Conservation (phyloP, 345 rosid genomes). For the Syzygium aqueum region DNA sequence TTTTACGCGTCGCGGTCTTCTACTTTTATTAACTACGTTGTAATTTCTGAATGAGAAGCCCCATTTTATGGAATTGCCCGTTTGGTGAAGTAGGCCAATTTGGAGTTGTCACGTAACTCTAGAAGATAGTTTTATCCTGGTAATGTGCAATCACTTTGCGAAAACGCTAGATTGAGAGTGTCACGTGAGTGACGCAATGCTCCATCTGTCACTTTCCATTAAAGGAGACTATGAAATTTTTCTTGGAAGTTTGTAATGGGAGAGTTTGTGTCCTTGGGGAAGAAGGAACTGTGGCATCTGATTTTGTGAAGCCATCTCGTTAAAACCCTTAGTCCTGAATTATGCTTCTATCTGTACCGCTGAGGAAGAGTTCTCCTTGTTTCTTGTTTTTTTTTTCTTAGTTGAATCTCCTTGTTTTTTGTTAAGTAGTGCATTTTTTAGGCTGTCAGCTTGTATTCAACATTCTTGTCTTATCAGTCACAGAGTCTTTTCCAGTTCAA, state of each 20-base stretch:
- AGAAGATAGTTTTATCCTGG: neutral
- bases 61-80: neutral
- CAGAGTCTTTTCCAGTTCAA: neutral
- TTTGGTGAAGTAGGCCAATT: neutral
- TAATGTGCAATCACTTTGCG: neutral
- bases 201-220: neutral
- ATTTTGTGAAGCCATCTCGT: neutral
- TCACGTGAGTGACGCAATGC: neutral
- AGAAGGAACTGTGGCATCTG: neutral
- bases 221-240: neutral
- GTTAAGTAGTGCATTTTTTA: neutral
- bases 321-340: neutral
- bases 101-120: neutral
- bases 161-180: neutral
- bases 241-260: neutral
- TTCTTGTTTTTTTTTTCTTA: neutral
- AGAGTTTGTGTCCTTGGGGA: neutral
- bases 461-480: neutral
- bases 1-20: neutral
- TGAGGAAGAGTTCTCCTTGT: neutral
- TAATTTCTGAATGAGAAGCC: neutral
- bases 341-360: neutral
- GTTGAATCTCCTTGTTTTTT: neutral
- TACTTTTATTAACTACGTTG: neutral
- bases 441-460: neutral